Conservation (phyloP, 2,329 filamentous ascomycete genomes). For the Scedosporium aurantiacum region DNA sequence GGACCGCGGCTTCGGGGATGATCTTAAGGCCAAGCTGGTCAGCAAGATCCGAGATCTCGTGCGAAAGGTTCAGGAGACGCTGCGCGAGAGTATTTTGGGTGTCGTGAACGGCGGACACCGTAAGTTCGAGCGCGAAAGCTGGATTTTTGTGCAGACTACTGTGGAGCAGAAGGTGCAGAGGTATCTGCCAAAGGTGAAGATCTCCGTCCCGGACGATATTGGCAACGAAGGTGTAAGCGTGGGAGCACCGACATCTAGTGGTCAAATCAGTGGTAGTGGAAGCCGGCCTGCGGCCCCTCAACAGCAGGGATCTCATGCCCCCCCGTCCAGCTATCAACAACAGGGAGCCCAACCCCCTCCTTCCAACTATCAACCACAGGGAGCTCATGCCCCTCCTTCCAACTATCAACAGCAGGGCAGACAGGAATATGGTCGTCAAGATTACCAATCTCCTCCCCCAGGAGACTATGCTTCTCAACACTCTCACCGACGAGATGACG, state of each 20-base stretch:
- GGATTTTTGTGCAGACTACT: conserved; percentile 33
- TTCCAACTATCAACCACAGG: conserved; percentile 12
- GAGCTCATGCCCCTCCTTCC: conserved; percentile 13
- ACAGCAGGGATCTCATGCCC: conserved; percentile 13
- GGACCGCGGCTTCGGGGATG: conserved; percentile 29
- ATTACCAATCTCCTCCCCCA: conserved; percentile 6
- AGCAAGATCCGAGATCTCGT: conserved; percentile 31
- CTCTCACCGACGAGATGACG: background rate
- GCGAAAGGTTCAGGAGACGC: conserved; percentile 32
- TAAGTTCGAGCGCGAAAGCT: conserved; percentile 33
- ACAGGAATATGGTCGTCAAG: conserved; percentile 8
- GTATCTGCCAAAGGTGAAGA: conserved; percentile 33
- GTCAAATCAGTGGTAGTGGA: conserved; percentile 20
- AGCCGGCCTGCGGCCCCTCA: conserved; percentile 15
- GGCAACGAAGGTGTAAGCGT: conserved; percentile 34
- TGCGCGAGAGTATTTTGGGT: conserved; percentile 31
- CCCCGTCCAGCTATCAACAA: background rate
- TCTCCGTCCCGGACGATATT: conserved; percentile 33
- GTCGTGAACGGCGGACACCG: conserved; percentile 35
- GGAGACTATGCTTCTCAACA: background rate
- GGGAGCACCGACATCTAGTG: conserved; percentile 21
- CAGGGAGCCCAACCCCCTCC: conserved; percentile 8
- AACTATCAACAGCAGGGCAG: conserved; percentile 12
- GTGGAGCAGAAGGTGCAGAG: conserved; percentile 34
- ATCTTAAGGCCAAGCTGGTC: conserved; percentile 31